phyloP scores from a whole-genome alignment of 2,329 filamentous ascomycete species.

The Colletotrichum limetticola region DNA sequence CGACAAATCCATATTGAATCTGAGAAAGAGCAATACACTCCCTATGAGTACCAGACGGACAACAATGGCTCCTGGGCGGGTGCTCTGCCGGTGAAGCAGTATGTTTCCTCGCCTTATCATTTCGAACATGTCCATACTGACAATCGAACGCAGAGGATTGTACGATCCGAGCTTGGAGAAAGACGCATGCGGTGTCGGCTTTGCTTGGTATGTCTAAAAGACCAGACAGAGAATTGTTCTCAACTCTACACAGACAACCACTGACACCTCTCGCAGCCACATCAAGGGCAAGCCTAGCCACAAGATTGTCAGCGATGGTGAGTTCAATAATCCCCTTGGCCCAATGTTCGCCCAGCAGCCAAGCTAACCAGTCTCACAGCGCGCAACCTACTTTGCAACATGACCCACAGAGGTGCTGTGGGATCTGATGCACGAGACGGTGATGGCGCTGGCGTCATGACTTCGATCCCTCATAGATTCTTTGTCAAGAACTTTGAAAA shows the following conservation, averaged over 20 bases:
- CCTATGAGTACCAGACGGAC: slow-evolving; percentile 88
- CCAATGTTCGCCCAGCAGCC: background rate
- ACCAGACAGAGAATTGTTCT: background rate
- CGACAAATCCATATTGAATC: slow-evolving; percentile 71
- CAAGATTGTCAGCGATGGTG: slow-evolving; percentile 99
- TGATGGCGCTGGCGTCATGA: slow-evolving; percentile 99
- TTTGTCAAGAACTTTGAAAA: slow-evolving; percentile 98
- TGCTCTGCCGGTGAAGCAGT: slow-evolving; percentile 95
- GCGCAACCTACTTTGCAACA: slow-evolving; percentile 96
- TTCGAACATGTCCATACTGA: slow-evolving; percentile 27
- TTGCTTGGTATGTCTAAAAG: slow-evolving; percentile 81
- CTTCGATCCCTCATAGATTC: slow-evolving; percentile 97
- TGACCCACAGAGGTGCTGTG: slow-evolving; percentile 99
- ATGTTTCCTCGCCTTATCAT: slow-evolving; percentile 41
- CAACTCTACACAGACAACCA: slow-evolving; percentile 4
- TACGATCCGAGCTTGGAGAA: slow-evolving; percentile 97
- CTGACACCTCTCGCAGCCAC: slow-evolving; percentile 68
- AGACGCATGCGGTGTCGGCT: slow-evolving; percentile 99
- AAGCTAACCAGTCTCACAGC: slow-evolving; percentile 60
- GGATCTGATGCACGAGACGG: slow-evolving; percentile 98
- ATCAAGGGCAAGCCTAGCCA: slow-evolving; percentile 98
- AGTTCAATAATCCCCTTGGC: slow-evolving; percentile 53
- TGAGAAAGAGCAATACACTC: slow-evolving; percentile 69
- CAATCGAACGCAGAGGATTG: slow-evolving; percentile 69
- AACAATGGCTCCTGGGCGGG: slow-evolving; percentile 92